A percentile compares a stretch with the other conserved stretches of the same genome.
These are phyloP conservation scores for Corchorus olitorius DNA, from an alignment of 345 rosid species.

Conservation along the genomic window DNA sequence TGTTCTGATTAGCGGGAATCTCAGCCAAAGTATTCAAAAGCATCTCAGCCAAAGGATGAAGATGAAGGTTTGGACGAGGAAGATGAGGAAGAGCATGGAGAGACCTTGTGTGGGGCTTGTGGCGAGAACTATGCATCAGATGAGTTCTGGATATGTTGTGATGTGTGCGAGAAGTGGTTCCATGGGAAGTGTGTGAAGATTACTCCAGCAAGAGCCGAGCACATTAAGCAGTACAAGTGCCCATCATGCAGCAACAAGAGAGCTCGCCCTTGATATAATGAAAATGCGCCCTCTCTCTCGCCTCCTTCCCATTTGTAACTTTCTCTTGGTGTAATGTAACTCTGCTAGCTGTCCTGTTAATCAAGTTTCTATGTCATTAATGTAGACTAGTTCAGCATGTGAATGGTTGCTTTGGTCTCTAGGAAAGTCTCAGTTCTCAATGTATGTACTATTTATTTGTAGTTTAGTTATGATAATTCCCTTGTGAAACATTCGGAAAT, in stretches of 20 bases:
- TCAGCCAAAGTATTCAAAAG: conserved; percentile 42
- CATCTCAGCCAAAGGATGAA: conserved; percentile 39
- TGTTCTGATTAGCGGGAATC: conserved; percentile 30
- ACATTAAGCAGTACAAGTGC: conserved; percentile 68
- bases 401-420: conserved; percentile 11
- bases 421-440: neutral
- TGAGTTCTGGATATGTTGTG: conserved; percentile 90
- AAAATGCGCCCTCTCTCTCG: neutral
- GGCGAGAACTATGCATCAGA: conserved; percentile 72
- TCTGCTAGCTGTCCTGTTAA: neutral
- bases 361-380: neutral
- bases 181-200: conserved; percentile 72
- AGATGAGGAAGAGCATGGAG: conserved; percentile 63
- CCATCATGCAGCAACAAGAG: conserved; percentile 75
- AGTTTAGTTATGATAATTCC: conserved; percentile 14
- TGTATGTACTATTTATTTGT: neutral
- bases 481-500: conserved; percentile 5
- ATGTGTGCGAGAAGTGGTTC: conserved; percentile 77
- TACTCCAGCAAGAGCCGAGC: conserved; percentile 71
- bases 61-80: conserved; percentile 54
- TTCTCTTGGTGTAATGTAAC: conserved; percentile 6
- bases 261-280: conserved; percentile 48
- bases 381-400: conserved; percentile 20
- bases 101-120: conserved; percentile 66
- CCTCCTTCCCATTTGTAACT: neutral